These are phyloP conservation scores for Phytophthora colocasiae DNA, from an alignment of 352 stramenopile genomes.

Conservation along the genomic window DNA sequence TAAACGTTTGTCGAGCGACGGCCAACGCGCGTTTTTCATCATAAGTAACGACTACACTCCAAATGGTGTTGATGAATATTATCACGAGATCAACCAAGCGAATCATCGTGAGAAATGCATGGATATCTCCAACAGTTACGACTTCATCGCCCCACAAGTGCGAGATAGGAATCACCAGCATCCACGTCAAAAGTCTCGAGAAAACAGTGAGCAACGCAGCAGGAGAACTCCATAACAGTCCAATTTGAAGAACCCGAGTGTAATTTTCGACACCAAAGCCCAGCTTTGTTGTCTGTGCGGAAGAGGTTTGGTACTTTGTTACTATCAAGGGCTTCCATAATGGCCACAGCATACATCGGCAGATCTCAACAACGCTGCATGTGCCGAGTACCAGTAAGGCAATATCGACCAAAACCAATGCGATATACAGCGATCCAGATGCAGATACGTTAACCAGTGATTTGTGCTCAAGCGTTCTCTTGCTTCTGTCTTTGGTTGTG, in stretches of 20 bases:
- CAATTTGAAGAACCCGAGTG: slow-evolving; percentile 39
- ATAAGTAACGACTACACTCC: slow-evolving; percentile 39
- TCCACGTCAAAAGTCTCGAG: slow-evolving; percentile 57
- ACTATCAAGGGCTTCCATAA: slow-evolving; percentile 34
- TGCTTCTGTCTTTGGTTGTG: slow-evolving; percentile 1
- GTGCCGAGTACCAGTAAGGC: slow-evolving; percentile 41
- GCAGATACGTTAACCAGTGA: slow-evolving; percentile 51
- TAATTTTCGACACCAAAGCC: slow-evolving; percentile 46
- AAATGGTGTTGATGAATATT: slow-evolving; percentile 44
- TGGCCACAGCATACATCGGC: slow-evolving; percentile 36
- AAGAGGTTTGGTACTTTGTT: slow-evolving; percentile 25
- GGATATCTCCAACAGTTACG: slow-evolving; percentile 24
- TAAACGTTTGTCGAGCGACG: slow-evolving; percentile 40
- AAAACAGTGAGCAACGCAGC: slow-evolving; percentile 44
- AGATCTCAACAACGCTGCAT: slow-evolving; percentile 45
- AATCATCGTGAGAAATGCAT: slow-evolving; percentile 47
- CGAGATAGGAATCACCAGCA: slow-evolving; percentile 49
- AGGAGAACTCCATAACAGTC: slow-evolving; percentile 47
- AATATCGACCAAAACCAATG: slow-evolving; percentile 53
- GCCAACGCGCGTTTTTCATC: slow-evolving; percentile 38
- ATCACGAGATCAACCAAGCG: slow-evolving; percentile 48
- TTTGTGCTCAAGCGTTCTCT: slow-evolving; percentile 35
- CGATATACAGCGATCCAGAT: slow-evolving; percentile 53
- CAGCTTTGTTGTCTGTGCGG: slow-evolving; percentile 36
- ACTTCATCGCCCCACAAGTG: slow-evolving; percentile 39